These are phyloP conservation scores for Erysimum cheiri DNA, from an alignment of 441 rosid genomes.

Conservation along the genomic window DNA sequence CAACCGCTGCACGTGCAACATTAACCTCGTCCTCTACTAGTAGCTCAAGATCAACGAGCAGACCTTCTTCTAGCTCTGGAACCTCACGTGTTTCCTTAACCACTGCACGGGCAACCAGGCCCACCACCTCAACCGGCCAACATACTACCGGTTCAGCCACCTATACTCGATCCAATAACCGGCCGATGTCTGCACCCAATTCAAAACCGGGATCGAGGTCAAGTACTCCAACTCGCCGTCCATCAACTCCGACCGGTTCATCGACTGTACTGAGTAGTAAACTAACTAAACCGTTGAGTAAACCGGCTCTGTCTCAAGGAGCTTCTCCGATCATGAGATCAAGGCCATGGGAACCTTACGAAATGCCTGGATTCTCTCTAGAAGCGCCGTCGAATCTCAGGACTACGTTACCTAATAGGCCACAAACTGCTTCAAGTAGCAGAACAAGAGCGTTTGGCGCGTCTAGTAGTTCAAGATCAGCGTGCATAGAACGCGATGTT, in stretches of 20 bases:
- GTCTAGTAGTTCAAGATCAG: conserved; percentile 36
- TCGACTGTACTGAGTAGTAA: conserved; percentile 46
- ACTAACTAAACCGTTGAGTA: conserved; percentile 55
- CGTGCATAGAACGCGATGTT: conserved; percentile 34
- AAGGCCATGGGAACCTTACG: conserved; percentile 93
- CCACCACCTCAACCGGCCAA: conserved; percentile 53
- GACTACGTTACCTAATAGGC: conserved; percentile 70
- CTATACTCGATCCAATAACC: conserved; percentile 32
- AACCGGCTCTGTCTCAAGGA: conserved; percentile 39
- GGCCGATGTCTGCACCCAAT: conserved; percentile 45
- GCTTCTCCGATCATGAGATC: conserved; percentile 63
- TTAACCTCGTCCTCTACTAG: conserved; percentile 51
- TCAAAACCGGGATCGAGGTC: conserved; percentile 68
- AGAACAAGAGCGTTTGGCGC: conserved; percentile 53
- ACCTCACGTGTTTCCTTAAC: conserved; percentile 52
- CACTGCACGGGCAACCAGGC: conserved; percentile 31
- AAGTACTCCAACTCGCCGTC: conserved; percentile 50
- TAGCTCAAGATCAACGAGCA: conserved; percentile 48
- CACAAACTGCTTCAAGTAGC: conserved; percentile 66
- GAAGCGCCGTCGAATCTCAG: conserved; percentile 95
- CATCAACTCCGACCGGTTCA: conserved; percentile 47
- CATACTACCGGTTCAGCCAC: conserved; percentile 54
- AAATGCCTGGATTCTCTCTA: conserved; percentile 93
- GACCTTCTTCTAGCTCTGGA: conserved; percentile 57
- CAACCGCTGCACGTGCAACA: conserved; percentile 52